Evolutionary conservation across 352 stramenopile species (phyloP), one percentile per base, ranked within the genome.

Genomic region (Phytopythium boreale): DNA sequence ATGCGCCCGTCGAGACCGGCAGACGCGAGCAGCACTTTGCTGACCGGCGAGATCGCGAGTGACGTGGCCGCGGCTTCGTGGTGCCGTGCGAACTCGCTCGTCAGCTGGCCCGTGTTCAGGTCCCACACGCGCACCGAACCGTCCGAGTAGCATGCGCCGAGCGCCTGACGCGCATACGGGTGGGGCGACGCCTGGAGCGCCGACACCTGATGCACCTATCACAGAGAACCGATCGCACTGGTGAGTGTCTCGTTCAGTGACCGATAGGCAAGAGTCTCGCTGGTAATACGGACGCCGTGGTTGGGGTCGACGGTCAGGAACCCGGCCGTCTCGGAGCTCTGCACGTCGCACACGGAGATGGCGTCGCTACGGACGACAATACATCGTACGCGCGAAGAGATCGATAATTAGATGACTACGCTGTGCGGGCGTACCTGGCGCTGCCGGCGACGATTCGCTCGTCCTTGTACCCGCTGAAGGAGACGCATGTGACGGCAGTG

Each of bases 401-500:
- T 61, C 7, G 15, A 47, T 39, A 61, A 26, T 20, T 43, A 34
- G 44, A 39, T 50, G 46, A 11, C 17, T 22, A 27, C 50, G 34
- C 47, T 15, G 10, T 22, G 24, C 10, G 5, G 19, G 39, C 50
- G 29, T 69, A 90, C 83, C 77, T 87, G 20, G 81, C 76, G 62
- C 72, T 89, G n/a, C 83, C 83, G 19, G 76, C 80, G n/a, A 89
- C 77, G 24, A 90, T 75, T 41, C 78, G 77, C 46, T 92, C 84
- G 63, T 92, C 81, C 58, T 88, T 90, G 68, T 87, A 86, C 20
- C 84, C 84, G 41, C 76, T 86, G 53, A 92, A 92, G 0, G 76
- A 67, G 26, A 92, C 78, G 10, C 71, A 87, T 4, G 76, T 87
- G 65, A 93, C 73, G 24, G 76, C 66, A 43, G 79, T 93, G 15